These are phyloP conservation scores for Millerozyma miso DNA, from an alignment of 805 yeast species.

Conservation along the genomic window DNA sequence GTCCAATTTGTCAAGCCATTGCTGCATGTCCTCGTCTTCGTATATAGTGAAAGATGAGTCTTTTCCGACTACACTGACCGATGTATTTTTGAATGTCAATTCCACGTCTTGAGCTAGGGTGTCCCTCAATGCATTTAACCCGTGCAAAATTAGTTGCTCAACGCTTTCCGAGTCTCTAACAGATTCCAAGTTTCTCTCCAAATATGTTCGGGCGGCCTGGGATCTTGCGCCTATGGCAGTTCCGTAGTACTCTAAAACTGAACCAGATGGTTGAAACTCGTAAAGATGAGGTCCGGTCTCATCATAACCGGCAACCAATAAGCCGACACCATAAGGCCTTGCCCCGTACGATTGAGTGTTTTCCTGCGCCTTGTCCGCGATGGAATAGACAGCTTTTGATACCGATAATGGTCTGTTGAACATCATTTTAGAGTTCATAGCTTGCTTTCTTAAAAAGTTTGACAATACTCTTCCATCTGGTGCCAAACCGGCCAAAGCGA, in stretches of 20 bases:
- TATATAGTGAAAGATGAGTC: constrained; percentile 69
- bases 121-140: constrained; percentile 87
- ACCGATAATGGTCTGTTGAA: constrained; percentile 83
- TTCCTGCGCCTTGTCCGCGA: constrained; percentile 95
- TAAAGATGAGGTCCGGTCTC: constrained; percentile 90
- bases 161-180: constrained; percentile 55
- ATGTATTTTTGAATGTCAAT: constrained; percentile 75
- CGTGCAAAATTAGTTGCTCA: constrained; percentile 79
- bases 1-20: constrained; percentile 76
- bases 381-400: constrained; percentile 73
- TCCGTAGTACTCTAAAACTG: constrained; percentile 85
- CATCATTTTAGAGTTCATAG: constrained; percentile 80
- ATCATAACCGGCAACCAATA: constrained; percentile 84
- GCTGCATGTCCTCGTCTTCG: constrained; percentile 84
- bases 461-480: constrained; percentile 96
- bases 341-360: constrained; percentile 95
- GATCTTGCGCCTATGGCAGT: constrained; percentile 98
- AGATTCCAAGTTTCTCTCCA: constrained; percentile 78
- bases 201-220: constrained; percentile 94
- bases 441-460: constrained; percentile 84
- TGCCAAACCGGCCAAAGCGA: constrained; percentile 95
- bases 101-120: constrained; percentile 94
- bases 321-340: constrained; percentile 97
- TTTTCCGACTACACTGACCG: constrained; percentile 89
- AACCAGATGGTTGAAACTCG: constrained; percentile 96